Percentiles rank a stretch among this genome's conserved stretches.
These are phyloP conservation scores for Penicillium odoratum DNA, from an alignment of 495 filamentous ascomycete genomes.

Conservation along the genomic window DNA sequence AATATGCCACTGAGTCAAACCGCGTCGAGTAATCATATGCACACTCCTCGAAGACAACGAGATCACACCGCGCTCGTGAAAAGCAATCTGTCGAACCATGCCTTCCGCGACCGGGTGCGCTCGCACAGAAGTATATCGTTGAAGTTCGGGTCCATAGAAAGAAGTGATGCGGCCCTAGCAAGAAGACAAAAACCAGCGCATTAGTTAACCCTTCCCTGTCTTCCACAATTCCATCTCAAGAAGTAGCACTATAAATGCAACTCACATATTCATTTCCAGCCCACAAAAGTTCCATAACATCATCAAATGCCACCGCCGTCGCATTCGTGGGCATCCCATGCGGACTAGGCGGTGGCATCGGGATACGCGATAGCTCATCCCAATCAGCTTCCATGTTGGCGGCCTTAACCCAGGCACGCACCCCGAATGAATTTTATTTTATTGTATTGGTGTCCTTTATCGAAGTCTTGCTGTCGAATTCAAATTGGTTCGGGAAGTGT, in stretches of 20 bases:
- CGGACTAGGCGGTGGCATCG: constrained; percentile 63
- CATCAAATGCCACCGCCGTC: constrained; percentile 81
- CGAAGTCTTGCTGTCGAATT: not conserved
- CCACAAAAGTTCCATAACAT: constrained; percentile 86
- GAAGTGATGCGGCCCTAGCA: constrained; percentile 77
- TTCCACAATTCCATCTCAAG: not conserved
- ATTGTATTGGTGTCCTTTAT: not conserved
- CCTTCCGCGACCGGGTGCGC: constrained; percentile 67
- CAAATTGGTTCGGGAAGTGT: constrained; percentile 13
- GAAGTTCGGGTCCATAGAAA: constrained; percentile 78
- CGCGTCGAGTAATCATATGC: constrained; percentile 81
- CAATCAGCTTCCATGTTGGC: constrained; percentile 50
- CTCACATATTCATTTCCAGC: constrained; percentile 84
- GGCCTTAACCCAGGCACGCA: constrained; percentile 16
- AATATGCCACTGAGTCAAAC: constrained; percentile 83
- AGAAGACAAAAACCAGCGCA: not conserved
- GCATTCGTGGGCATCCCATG: constrained; percentile 64
- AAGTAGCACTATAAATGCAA: not conserved
- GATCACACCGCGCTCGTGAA: constrained; percentile 84
- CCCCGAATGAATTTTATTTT: constrained; percentile 1
- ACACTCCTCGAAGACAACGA: constrained; percentile 74
- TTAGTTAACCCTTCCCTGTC: not conserved
- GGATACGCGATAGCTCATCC: constrained; percentile 68
- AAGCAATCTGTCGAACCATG: constrained; percentile 73
- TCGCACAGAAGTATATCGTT: constrained; percentile 76